phyloP scores from a whole-genome alignment of 1,284 basidiomycete genomes.

The Ustilago bromivora region DNA sequence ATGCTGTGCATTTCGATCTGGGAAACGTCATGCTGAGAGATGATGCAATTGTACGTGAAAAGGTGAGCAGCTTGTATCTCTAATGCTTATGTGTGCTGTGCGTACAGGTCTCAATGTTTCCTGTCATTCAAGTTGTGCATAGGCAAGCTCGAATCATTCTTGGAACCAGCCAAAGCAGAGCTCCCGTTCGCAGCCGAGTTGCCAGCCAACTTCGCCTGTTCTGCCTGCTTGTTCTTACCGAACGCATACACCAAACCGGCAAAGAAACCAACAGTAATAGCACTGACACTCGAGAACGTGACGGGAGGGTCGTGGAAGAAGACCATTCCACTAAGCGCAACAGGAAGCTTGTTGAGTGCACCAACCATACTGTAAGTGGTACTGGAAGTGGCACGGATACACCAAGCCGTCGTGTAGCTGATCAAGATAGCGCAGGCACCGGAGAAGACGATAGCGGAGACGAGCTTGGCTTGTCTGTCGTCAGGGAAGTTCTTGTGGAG shows the following conservation, averaged over 20 bases:
- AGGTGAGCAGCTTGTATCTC: not conserved
- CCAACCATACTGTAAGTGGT: conserved; percentile 99
- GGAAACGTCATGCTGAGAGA: not conserved
- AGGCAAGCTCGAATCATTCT: conserved; percentile 28
- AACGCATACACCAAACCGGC: conserved; percentile 74
- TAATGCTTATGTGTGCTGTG: not conserved
- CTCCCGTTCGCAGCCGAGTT: conserved; percentile 50
- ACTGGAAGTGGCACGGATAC: conserved; percentile 92
- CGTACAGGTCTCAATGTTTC: conserved; percentile 24
- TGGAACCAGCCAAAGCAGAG: conserved; percentile 22
- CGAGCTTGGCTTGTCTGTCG: conserved; percentile 81
- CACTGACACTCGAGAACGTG: conserved; percentile 86
- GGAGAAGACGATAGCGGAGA: conserved; percentile 92
- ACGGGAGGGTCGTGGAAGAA: conserved; percentile 78
- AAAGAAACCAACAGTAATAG: conserved; percentile 88
- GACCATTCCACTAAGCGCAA: conserved; percentile 74
- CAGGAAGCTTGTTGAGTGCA: conserved; percentile 96
- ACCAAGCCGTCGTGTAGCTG: conserved; percentile 99
- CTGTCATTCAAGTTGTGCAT: conserved; percentile 52
- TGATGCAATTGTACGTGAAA: not conserved
- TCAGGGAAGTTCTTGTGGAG: conserved; percentile 88
- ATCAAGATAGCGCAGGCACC: conserved; percentile 97
- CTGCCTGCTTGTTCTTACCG: conserved; percentile 68
- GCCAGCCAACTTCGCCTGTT: conserved; percentile 51
- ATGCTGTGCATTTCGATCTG: not conserved